Conservation (phyloP, 805 yeast species). For the Alloascoidea africana region DNA sequence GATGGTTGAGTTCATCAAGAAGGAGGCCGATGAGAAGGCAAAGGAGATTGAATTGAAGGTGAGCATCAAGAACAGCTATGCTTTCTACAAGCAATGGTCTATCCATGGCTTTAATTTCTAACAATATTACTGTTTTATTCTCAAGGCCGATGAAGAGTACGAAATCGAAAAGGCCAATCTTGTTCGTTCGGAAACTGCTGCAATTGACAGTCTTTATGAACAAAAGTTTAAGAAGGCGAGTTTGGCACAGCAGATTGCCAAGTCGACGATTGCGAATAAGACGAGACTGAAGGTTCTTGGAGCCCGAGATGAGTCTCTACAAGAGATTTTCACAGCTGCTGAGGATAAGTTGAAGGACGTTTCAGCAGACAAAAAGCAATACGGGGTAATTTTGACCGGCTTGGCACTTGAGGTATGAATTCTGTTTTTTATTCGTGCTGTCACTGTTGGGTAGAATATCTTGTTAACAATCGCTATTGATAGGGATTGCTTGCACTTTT, state of each 20-base stretch:
- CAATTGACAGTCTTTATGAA: conserved; percentile 70
- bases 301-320: conserved; percentile 71
- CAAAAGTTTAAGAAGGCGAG: conserved; percentile 81
- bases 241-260: conserved; percentile 87
- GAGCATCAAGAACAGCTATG: conserved; percentile 7
- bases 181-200: conserved; percentile 83
- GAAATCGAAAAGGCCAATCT: conserved; percentile 94
- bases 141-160: conserved; percentile 86
- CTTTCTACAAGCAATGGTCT: too few species aligned
- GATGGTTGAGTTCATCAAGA: conserved; percentile 97
- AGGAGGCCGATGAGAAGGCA: conserved; percentile 98
- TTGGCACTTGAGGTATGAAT: conserved; percentile 51
- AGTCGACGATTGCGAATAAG: conserved; percentile 91
- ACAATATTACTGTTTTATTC: conserved; percentile 3
- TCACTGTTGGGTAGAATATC: background rate
- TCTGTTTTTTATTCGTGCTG: conserved; percentile 9
- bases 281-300: conserved; percentile 82
- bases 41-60: conserved; percentile 81
- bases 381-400: conserved; percentile 56
- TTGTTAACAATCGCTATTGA: conserved; percentile 1
- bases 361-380: conserved; percentile 37
- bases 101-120: too few species aligned
- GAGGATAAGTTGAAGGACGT: conserved; percentile 43
- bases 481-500: conserved; percentile 45
- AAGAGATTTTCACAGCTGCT: conserved; percentile 59